Evolutionary conservation across 2,329 filamentous ascomycete species (phyloP).

Genomic region (Mollisiaceae sp.): DNA sequence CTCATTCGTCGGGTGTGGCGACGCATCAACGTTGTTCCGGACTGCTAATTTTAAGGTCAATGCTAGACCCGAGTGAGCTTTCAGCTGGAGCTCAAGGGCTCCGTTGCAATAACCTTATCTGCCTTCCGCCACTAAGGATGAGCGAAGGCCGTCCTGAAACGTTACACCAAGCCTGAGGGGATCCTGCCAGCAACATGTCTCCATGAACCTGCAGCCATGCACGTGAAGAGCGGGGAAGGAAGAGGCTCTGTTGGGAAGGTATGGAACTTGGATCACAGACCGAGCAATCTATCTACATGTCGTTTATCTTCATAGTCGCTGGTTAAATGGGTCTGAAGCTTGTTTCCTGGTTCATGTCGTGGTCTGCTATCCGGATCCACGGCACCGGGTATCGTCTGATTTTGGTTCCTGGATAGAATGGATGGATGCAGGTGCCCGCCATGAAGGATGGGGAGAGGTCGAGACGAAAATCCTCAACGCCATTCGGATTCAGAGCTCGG

Average conservation of each 20-base stretch:
- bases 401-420: not conserved
- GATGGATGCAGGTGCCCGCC: not conserved
- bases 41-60: constrained; percentile 5
- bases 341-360: not conserved
- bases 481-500: no score
- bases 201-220: not conserved
- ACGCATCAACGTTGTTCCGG: not conserved
- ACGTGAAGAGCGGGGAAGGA: not conserved
- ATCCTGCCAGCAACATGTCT: not conserved
- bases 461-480: not conserved
- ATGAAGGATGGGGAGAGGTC: not conserved
- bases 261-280: not conserved
- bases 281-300: not conserved
- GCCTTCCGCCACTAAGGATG: not conserved
- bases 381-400: not conserved
- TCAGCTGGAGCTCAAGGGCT: not conserved
- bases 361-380: not conserved
- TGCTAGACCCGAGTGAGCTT: not conserved
- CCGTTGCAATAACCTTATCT: not conserved
- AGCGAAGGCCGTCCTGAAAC: not conserved
- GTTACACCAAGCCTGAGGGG: not conserved
- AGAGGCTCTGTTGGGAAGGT: not conserved
- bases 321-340: not conserved
- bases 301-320: not conserved
- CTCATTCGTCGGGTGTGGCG: not conserved